phyloP scores from a whole-genome alignment of 2,329 filamentous ascomycete genomes.

The Neonectria magnoliae region DNA sequence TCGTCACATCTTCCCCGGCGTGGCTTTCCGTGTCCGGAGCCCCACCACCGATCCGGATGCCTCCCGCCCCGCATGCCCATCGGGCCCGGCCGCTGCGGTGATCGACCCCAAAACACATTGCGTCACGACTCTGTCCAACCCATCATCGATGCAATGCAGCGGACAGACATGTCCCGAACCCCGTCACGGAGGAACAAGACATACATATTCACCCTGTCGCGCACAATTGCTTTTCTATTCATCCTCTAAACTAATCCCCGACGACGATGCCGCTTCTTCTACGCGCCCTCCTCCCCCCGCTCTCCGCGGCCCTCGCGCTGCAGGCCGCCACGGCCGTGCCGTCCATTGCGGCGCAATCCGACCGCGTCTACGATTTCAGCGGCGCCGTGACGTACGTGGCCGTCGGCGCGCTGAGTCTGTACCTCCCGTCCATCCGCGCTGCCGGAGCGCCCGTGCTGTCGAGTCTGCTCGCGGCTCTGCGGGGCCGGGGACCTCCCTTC shows the following conservation, averaged over 20 bases:
- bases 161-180: neutral
- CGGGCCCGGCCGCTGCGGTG: conserved; percentile 14
- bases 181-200: neutral
- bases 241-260: neutral
- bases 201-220: conserved; percentile 1
- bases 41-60: conserved; percentile 25
- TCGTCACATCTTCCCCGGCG: neutral
- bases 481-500: conserved; percentile 42
- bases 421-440: conserved; percentile 58
- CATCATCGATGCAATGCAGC: neutral
- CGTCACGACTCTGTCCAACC: conserved; percentile 15
- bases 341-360: conserved; percentile 67
- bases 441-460: conserved; percentile 58
- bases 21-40: conserved; percentile 13
- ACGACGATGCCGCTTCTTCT: conserved; percentile 49
- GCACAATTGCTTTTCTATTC: neutral
- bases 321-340: conserved; percentile 71
- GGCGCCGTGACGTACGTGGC: conserved; percentile 74
- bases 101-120: conserved; percentile 6
- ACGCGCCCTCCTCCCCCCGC: conserved; percentile 65
- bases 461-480: conserved; percentile 41
- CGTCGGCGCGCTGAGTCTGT: conserved; percentile 68
- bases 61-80: conserved; percentile 14
- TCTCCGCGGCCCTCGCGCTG: conserved; percentile 70
- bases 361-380: conserved; percentile 75